Evolutionary conservation across 2,329 filamentous ascomycete genomes (phyloP).

Genomic region (Epichloe sibirici): DNA sequence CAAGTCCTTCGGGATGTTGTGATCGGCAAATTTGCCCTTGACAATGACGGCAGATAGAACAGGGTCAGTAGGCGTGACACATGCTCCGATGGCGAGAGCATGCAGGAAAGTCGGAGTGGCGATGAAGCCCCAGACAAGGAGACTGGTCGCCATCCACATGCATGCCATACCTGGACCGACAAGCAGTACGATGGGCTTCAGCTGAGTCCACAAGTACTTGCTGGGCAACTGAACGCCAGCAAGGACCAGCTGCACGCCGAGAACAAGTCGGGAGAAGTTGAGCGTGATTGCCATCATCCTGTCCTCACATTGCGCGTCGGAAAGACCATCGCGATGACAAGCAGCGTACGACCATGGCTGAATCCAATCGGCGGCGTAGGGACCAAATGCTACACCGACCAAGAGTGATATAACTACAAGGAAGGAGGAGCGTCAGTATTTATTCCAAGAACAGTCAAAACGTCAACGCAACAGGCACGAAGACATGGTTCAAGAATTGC

Average conservation of each 20-base stretch:
- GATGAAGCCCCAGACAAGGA: conserved; percentile 66
- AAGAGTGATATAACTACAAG: conserved; percentile 62
- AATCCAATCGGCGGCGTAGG: conserved; percentile 64
- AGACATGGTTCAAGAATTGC: no score
- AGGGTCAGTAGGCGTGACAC: conserved; percentile 86
- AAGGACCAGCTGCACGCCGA: conserved; percentile 81
- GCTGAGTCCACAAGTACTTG: conserved; percentile 67
- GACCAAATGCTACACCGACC: conserved; percentile 67
- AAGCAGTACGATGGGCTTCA: conserved; percentile 61
- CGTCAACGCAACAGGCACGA: no score
- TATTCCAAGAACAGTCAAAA: no score
- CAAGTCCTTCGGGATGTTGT: conserved; percentile 70
- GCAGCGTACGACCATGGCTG: conserved; percentile 62
- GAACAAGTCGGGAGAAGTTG: conserved; percentile 74
- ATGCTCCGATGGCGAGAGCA: conserved; percentile 68
- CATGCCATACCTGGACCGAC: conserved; percentile 72
- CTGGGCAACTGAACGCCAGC: conserved; percentile 80
- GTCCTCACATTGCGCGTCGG: conserved; percentile 22
- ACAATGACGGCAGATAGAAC: conserved; percentile 82
- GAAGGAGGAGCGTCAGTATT: neutral
- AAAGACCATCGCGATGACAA: conserved; percentile 13
- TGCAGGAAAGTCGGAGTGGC: conserved; percentile 63
- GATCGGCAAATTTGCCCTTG: conserved; percentile 86
- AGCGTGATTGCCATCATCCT: conserved; percentile 64
- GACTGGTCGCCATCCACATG: conserved; percentile 79